Conservation (phyloP, 2,329 filamentous ascomycete genomes). For the Curvularia hawaiiensis region DNA sequence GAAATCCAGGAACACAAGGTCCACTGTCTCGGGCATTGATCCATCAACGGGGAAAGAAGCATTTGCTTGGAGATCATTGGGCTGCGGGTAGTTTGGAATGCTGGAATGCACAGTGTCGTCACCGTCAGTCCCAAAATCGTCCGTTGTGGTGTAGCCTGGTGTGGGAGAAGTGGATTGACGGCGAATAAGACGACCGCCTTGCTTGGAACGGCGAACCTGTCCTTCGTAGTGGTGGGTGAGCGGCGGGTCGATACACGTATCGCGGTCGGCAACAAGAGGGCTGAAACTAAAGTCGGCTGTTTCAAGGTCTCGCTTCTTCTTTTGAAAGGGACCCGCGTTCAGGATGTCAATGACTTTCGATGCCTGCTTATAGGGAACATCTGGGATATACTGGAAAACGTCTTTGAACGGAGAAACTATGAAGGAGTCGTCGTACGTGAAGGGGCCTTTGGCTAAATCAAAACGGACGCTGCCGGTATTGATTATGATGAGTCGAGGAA, state of each 20-base stretch:
- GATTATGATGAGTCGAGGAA: slow-evolving; percentile 61
- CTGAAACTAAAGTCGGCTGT: slow-evolving; percentile 46
- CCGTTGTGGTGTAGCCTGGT: slow-evolving; percentile 60
- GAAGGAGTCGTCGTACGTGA: slow-evolving; percentile 60
- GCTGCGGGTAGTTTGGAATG: slow-evolving; percentile 56
- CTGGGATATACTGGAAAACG: slow-evolving; percentile 59
- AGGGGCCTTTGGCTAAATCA: slow-evolving; percentile 66
- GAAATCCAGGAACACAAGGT: slow-evolving; percentile 62
- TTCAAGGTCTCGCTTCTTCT: slow-evolving; percentile 42
- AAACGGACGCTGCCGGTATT: slow-evolving; percentile 68
- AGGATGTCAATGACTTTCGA: slow-evolving; percentile 49
- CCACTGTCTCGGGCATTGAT: slow-evolving; percentile 52
- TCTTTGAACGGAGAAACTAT: slow-evolving; percentile 63
- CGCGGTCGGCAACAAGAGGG: slow-evolving; percentile 45
- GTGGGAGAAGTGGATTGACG: slow-evolving; percentile 52
- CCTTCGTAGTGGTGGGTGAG: slow-evolving; percentile 36
- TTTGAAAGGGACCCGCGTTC: slow-evolving; percentile 50
- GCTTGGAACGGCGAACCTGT: slow-evolving; percentile 32
- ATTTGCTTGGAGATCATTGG: slow-evolving; percentile 58
- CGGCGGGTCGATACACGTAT: slow-evolving; percentile 57
- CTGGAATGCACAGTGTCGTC: slow-evolving; percentile 60
- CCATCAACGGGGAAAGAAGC: slow-evolving; percentile 55
- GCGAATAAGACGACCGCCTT: slow-evolving; percentile 53
- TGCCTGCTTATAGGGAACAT: slow-evolving; percentile 58
- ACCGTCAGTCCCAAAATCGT: slow-evolving; percentile 62